These are phyloP conservation scores for Teratosphaeriaceae sp. DNA, from an alignment of 2,329 filamentous ascomycete species.

Conservation along the genomic window DNA sequence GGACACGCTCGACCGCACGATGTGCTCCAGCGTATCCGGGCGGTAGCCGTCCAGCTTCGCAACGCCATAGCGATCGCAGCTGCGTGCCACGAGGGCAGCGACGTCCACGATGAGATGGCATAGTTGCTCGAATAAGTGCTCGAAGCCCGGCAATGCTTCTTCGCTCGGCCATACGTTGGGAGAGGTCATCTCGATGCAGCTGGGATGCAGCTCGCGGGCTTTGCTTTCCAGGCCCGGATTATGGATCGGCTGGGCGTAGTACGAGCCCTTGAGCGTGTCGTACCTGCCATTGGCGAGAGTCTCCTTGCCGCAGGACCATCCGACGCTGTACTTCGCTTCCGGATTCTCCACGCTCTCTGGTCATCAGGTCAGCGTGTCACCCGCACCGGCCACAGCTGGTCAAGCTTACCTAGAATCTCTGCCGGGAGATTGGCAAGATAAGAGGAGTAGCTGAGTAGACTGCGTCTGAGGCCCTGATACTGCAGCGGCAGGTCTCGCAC, in stretches of 20 bases:
- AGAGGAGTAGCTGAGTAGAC: constrained; percentile 77
- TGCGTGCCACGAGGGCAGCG: constrained; percentile 79
- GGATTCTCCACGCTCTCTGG: constrained; percentile 42
- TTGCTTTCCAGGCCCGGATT: constrained; percentile 58
- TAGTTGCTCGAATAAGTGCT: constrained; percentile 62
- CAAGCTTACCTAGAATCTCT: constrained; percentile 57
- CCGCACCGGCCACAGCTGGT: not conserved
- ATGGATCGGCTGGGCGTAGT: constrained; percentile 65
- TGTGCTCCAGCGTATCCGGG: constrained; percentile 72
- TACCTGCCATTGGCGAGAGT: constrained; percentile 70
- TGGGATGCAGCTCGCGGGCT: constrained; percentile 46
- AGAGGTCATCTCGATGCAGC: constrained; percentile 82
- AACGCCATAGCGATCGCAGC: constrained; percentile 79
- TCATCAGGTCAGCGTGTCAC: not conserved
- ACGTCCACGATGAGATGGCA: constrained; percentile 84
- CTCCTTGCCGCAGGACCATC: constrained; percentile 79
- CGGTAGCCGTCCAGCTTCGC: constrained; percentile 72
- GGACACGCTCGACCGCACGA: constrained; percentile 77
- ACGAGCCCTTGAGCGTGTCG: constrained; percentile 76
- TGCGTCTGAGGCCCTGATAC: constrained; percentile 65
- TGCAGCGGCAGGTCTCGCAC: constrained; percentile 73
- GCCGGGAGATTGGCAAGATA: constrained; percentile 77
- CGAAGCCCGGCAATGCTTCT: constrained; percentile 66
- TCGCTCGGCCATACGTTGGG: constrained; percentile 82
- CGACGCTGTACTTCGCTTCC: constrained; percentile 53